These are phyloP conservation scores for Draba incana DNA, from an alignment of 345 rosid genomes.

Conservation along the genomic window DNA sequence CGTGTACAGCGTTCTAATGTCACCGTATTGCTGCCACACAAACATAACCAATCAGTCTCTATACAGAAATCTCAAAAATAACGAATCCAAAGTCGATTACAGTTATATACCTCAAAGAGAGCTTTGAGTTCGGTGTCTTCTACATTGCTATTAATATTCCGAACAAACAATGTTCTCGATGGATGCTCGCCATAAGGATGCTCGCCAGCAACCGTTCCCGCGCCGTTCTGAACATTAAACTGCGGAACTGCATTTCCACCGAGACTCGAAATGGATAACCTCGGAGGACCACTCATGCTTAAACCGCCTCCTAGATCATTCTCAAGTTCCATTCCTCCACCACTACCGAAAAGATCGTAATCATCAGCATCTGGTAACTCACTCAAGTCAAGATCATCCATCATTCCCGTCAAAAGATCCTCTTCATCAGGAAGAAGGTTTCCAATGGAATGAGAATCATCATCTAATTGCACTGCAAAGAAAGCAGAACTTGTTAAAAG, in stretches of 20 bases:
- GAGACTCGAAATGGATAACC: constrained; percentile 56
- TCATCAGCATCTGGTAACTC: constrained; percentile 77
- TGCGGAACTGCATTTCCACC: constrained; percentile 56
- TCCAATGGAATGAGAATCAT: constrained; percentile 52
- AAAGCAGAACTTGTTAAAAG: constrained; percentile 27
- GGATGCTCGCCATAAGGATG: constrained; percentile 91
- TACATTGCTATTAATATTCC: constrained; percentile 82
- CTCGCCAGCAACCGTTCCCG: constrained; percentile 72
- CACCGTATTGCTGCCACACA: constrained; percentile 71
- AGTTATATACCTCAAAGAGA: constrained; percentile 65
- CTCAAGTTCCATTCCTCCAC: constrained; percentile 90
- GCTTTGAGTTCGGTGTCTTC: constrained; percentile 70
- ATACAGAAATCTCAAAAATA: not conserved
- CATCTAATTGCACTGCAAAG: constrained; percentile 61
- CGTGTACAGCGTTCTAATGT: constrained; percentile 78
- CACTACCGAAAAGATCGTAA: constrained; percentile 72
- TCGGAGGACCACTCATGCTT: constrained; percentile 54
- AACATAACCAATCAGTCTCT: constrained; percentile 27
- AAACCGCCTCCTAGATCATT: constrained; percentile 52
- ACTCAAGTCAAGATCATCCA: constrained; percentile 71
- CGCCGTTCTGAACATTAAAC: constrained; percentile 55
- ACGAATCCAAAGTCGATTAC: not conserved
- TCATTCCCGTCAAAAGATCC: constrained; percentile 70
- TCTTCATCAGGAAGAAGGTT: constrained; percentile 77
- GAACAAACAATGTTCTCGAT: constrained; percentile 79